Evolutionary conservation across 331 rosid species (phyloP), one percentile per base, ranked within the genome.

Genomic region (Pyracantha coccinea): DNA sequence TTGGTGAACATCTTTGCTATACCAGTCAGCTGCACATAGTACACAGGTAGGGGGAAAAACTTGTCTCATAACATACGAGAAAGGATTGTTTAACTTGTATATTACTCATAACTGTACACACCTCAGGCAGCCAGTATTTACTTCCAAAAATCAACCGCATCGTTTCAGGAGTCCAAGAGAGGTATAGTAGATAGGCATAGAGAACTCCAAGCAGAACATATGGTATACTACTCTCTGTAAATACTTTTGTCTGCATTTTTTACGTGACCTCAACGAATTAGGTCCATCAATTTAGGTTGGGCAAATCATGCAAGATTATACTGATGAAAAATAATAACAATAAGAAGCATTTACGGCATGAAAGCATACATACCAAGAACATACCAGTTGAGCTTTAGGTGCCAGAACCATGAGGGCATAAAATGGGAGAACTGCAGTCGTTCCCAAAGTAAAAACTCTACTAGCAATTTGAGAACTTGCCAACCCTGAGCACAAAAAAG

Each of bases 161-260:
- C 5, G 97, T 87, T 63, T 94, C 97, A 3, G 97, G 97, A 12
- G 97, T 94, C 99, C 99, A 94, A 47, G 99, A 94, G 35, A 92
- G 89, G 86, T 69, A 92, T 25, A 94, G 86, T 2, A 94, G 85
- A 83, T 87, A 94, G 38, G 96, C 91, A 80, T 94, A 94, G 33
- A 94, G 92, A 87, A 87, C 11, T 21, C 99, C 96, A 14, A 94
- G 96, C 73, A 84, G 79, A 32, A 85, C 74, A 79, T 85, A 94
- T 0, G 99, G 99, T 61, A 90, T 31, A 55, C 74, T 62, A 78
- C 99, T 92, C 75, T 85, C 89, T 84, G 85, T 78, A 72, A 95
- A 90, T 32, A 75, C 85, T 70, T 82, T 92, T 2, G 97, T 92
- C 99, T 92, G 93, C 87, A 87, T 68, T 82, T 68, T 82, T 69